Evolutionary conservation across 768 basidiomycete species (phyloP), one percentile per base, ranked within the genome.

Genomic region (Sarcodon aspratus): DNA sequence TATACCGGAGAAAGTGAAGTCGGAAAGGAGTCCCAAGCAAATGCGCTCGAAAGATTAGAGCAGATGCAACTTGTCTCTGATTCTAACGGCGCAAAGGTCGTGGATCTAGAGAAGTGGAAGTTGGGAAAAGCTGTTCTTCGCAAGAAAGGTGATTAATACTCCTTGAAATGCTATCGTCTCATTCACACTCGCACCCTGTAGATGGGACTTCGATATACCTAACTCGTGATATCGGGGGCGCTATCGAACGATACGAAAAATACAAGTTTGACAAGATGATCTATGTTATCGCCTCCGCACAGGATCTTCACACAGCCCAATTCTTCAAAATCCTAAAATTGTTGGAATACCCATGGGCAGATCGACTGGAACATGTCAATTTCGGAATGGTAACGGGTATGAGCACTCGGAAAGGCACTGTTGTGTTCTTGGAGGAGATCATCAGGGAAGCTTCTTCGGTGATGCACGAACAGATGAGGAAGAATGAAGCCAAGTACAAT

Each of bases 381-480:
- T 92, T 86, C 56, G 89, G 90, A 13, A 69, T 95, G 52, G 93
- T 99, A 17, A 82, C 79, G 48, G 95, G 95, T 50, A 99, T 99
- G 95, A 93, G 82, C 63, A 90, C 89, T 18, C 78, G 88, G 33
- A 90, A 82, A 66, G 93, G 93, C 34, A 97, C 90, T 0, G 94
- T 89, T 42, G 92, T 95, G 45, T 97, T 97, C 76, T 69, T 99
- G 32, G 82, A 96, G 57, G 79, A 97, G 64, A 97, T 91, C 55
- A 85, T 91, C 63, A 78, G 83, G 55, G 93, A 96, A 59, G 91
- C 94, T 0, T 75, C 79, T 5, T 73, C 76, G 40, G 82, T 85
- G 45, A 98, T 98, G 95, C 91, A 89, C 66, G 92, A 94, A 51
- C 90, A 94, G 67, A 99, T 99, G 95, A 73, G 71, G 65, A 83